Base-by-base conservation (phyloP, 176 grass and related monocot species). In the Eleusine indica region DNA sequence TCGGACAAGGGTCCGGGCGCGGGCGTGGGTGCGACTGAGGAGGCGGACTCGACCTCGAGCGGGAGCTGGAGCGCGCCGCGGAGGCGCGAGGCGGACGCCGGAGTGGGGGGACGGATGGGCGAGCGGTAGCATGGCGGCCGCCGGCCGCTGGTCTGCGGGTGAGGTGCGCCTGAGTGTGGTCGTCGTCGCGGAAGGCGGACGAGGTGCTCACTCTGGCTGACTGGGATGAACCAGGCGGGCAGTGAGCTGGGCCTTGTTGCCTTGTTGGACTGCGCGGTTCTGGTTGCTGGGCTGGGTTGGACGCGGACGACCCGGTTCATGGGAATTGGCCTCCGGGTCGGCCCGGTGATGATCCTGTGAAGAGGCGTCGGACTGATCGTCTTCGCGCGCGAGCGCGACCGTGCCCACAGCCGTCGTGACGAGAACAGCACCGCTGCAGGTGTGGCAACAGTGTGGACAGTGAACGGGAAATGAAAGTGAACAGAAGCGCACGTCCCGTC, bases 121-220 rank as follows among this genome's bases (percentile, higher is more conserved):
- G 60, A 90, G 79, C 29, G 68, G 57, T 12, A 69, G 79, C 88
- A 90, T 90, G 40, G 19, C 54, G 86, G 25, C 18, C n/a, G 38
- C 9, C 0, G 86, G 12, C 48, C 25, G 25, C 25, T 25, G 11
- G 54, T 19, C 1, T 7, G 57, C 57, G 57, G 2, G 7, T 8
- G 19, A 8, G 54, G 54, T 17, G 21, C 18, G 54, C 54, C 57
- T 21, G 56, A 19, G 56, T 60, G 56, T 60, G 56, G 56, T 60
- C 19, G 19, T 60, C 56, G 21, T 60, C 7, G 7, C 2, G 56
- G 1, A 21, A 60, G 7, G 56, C 56, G 56, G 56, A 9, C 17
- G 19, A 6, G 19, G 14, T 14, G 52, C 52, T 54, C 16, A 1
- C 52, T 18, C 52, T 18, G 52, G 52, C 4, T 19, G 17, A 15